These are phyloP conservation scores for Nakazawaea holstii DNA, from an alignment of 805 yeast genomes.

Conservation along the genomic window DNA sequence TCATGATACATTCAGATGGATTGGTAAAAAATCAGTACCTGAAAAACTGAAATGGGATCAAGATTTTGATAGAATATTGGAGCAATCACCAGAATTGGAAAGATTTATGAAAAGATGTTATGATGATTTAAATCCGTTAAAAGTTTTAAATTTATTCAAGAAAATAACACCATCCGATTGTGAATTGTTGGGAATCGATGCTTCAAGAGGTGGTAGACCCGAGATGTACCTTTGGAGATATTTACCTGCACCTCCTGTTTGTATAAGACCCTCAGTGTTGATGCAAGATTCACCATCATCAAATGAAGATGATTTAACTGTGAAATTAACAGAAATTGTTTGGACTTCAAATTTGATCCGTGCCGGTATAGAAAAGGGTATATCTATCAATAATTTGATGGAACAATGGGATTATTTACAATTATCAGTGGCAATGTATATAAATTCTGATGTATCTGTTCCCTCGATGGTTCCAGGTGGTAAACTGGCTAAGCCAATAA, in stretches of 20 bases:
- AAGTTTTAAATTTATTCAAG: conserved; percentile 81
- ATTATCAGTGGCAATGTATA: conserved; percentile 93
- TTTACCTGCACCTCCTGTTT: conserved; percentile 97
- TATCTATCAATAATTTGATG: conserved; percentile 88
- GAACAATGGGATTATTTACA: conserved; percentile 99
- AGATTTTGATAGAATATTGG: conserved; percentile 72
- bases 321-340: conserved; percentile 91
- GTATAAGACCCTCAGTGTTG: conserved; percentile 94
- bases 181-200: conserved; percentile 86
- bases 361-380: conserved; percentile 94
- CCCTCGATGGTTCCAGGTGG: conserved; percentile 67
- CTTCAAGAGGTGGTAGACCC: conserved; percentile 86
- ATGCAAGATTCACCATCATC: conserved; percentile 87
- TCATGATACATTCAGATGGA: conserved; percentile 94
- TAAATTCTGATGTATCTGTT: conserved; percentile 89
- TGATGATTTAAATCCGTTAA: conserved; percentile 92
- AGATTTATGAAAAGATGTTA: conserved; percentile 79
- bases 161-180: conserved; percentile 84
- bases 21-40: conserved; percentile 81
- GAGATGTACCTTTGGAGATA: conserved; percentile 97
- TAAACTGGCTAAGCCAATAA: conserved; percentile 68
- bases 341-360: conserved; percentile 94
- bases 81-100: conserved; percentile 81
- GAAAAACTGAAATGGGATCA: conserved; percentile 86
- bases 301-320: conserved; percentile 96